Base-by-base conservation (phyloP, 345 rosid species). In the Eucalyptus urophylla region DNA sequence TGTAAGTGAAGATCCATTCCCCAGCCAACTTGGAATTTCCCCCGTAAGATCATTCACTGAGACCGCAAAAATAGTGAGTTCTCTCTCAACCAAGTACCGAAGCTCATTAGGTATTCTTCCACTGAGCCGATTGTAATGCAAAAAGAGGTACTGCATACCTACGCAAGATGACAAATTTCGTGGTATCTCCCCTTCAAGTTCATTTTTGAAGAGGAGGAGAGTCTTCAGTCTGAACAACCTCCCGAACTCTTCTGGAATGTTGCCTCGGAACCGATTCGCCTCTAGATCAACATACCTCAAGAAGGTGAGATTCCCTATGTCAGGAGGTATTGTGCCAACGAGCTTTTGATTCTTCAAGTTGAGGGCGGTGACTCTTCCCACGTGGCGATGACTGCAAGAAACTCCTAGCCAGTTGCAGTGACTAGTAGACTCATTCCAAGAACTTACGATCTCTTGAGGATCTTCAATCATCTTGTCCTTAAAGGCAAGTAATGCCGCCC, bases 1-100 rank as follows among this genome's bases (percentile, higher is more conserved):
- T 56, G 0, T 25, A 56, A 56, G 62, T 56, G 62, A 56, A 0
- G 2, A 56, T 56, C 0, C 62, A 24, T 56, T 24, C 29, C 62
- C 62, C 62, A 56, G 1, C 62, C 62, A 56, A 56, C 62, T 56
- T 56, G 29, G 62, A 56, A 24, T 56, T 56, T 1, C 1, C 29
- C 62, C 62, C 0, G 0, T 56, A 56, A 56, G 29, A 56, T 56
- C 0, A 1, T 56, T 56, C 62, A 56, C 29, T 56, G 29, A 56
- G 62, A 56, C 29, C 5, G 0, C 62, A 56, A 56, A 56, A 56
- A 56, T 1, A 56, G 1, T 24, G 62, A 56, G 62, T 24, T 56
- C 29, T 56, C 62, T 56, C 1, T 60, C 33, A 25, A 0, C 69
- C 1, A 60, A 27, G 6, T 60, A 27, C 8, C 31, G 3, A 60